phyloP scores from a whole-genome alignment of 1,284 basidiomycete species.

The Naganishia liquefaciens region DNA sequence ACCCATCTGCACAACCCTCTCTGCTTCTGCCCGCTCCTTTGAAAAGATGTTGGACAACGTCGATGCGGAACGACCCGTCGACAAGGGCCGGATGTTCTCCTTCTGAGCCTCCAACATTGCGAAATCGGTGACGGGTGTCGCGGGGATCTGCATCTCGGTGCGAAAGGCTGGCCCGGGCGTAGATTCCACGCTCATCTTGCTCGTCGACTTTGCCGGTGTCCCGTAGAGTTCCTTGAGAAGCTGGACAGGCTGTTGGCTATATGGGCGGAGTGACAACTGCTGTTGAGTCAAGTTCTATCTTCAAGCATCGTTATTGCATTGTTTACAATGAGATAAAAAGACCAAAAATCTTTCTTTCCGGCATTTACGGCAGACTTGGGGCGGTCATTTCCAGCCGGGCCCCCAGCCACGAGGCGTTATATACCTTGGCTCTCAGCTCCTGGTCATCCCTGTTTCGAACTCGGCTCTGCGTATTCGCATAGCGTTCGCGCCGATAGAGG shows the following conservation, averaged over 20 bases:
- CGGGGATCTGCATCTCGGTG: slow-evolving; percentile 25
- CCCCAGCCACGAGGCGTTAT: no score
- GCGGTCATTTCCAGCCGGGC: no score
- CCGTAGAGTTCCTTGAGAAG: not conserved
- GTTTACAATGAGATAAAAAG: not conserved
- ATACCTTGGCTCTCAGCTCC: no score
- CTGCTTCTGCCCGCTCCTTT: slow-evolving; percentile 50
- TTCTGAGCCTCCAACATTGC: slow-evolving; percentile 60
- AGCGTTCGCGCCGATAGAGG: no score
- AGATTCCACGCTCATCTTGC: slow-evolving; percentile 21
- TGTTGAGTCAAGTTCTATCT: not conserved
- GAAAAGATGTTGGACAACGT: slow-evolving; percentile 57
- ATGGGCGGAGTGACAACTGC: not conserved
- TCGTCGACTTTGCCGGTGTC: not conserved
- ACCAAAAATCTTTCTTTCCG: no score
- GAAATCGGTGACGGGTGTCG: slow-evolving; percentile 54
- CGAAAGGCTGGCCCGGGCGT: slow-evolving; percentile 23
- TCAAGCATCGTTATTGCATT: not conserved
- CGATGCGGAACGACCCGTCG: slow-evolving; percentile 60
- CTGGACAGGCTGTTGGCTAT: not conserved
- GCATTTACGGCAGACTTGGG: no score
- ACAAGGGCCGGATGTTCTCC: slow-evolving; percentile 63
- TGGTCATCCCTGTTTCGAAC: no score
- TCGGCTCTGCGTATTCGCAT: no score
- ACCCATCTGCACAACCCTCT: slow-evolving; percentile 53